These are phyloP conservation scores for Saxophila tyrrhenica DNA, from an alignment of 495 filamentous ascomycete species.

Conservation along the genomic window DNA sequence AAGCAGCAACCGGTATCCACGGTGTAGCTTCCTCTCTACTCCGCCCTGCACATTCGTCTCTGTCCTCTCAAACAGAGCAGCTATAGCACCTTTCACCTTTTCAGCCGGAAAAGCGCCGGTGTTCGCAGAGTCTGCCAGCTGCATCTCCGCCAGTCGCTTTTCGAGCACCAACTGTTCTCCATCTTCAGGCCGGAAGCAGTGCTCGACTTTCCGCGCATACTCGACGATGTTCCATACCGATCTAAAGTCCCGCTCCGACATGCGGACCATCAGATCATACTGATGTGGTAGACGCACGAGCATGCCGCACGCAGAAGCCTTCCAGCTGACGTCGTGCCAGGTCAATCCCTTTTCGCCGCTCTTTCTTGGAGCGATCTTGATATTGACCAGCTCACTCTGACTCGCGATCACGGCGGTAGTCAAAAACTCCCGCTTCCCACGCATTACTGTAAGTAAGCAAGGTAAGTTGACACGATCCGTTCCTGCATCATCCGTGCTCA, in stretches of 20 bases:
- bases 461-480: conserved; percentile 53
- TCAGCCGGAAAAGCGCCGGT: conserved; percentile 61
- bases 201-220: conserved; percentile 61
- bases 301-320: conserved; percentile 46
- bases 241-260: conserved; percentile 61
- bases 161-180: conserved; percentile 58
- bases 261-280: conserved; percentile 55
- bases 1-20: conserved; percentile 63
- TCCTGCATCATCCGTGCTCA: conserved; percentile 57
- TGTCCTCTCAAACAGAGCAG: conserved; percentile 61
- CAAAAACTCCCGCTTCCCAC: conserved; percentile 54
- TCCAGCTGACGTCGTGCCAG: conserved; percentile 75
- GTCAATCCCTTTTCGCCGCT: conserved; percentile 34
- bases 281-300: conserved; percentile 56
- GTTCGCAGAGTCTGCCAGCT: conserved; percentile 60
- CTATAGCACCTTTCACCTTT: conserved; percentile 52
- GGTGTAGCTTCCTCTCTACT: conserved; percentile 49
- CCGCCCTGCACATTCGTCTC: conserved; percentile 54
- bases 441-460: conserved; percentile 60
- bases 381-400: conserved; percentile 62
- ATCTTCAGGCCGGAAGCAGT: conserved; percentile 48
- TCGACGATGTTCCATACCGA: conserved; percentile 71
- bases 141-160: conserved; percentile 53
- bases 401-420: conserved; percentile 59
- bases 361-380: conserved; percentile 59